Base-by-base conservation (phyloP, 2,329 filamentous ascomycete species). In the Ophiosphaerella narmari region DNA sequence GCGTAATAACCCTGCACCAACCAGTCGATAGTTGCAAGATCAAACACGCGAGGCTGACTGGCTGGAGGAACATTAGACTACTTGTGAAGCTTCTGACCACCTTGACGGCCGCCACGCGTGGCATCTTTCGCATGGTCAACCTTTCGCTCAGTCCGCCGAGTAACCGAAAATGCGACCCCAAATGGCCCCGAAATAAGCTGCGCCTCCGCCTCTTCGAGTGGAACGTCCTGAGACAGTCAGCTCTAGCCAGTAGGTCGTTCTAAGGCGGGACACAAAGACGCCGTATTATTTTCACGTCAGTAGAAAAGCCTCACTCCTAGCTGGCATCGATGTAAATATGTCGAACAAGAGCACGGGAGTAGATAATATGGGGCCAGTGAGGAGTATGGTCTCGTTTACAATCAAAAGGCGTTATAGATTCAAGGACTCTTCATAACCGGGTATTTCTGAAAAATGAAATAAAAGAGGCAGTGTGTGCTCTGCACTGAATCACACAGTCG, bases 1-100 rank as follows among this genome's bases (percentile, higher is more conserved):
- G 16, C 37, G 39, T 41, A 38, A 55, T 18, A 64, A 57, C 67
- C 63, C 55, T 66, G 63, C 65, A 66, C 49, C 41, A 46, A 48
- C 67, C 66, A 70, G 52, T 70, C 59, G 42, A 55, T 68, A 54
- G 18, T 39, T 14, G 24, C 29, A 43, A 18, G 34, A 39, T 48
- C 42, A 62, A 63, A 60, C 52, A 35, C 48, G 56, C 66, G 58
- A 72, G 69, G 68, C 68, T 64, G 60, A 71, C 57, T 65, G 54
- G 47, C 48, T 57, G 40, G 45, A 61, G 51, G 50, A 59, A 43
- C 52, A 56, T 42, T 54, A 56, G 43, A 34, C 50, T 51, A 48
- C 39, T 38, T 24, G 31, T 46, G 35, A 56, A 59, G 50, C 50
- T 56, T 58, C 55, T 54, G 52, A 50, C 50, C 23, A 42, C 50